Base-by-base conservation (phyloP, 352 stramenopile genomes). In the Pythium sukuiense region DNA sequence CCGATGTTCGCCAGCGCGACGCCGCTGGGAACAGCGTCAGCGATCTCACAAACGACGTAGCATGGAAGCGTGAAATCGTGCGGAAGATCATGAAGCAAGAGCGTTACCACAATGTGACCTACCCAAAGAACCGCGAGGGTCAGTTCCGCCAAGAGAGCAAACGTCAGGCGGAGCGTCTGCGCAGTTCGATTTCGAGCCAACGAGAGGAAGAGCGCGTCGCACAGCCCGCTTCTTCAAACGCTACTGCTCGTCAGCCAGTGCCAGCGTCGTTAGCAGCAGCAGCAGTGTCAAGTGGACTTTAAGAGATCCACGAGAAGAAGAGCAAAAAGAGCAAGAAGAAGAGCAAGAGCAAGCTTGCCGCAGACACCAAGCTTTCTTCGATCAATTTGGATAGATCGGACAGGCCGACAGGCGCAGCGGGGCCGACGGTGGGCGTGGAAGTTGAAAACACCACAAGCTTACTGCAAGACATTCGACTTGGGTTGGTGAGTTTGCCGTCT, bases 271-370 rank as follows among this genome's bases (percentile, higher is more conserved):
- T 30, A 59, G 30, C 53, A 59, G n/a, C 53, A 30, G 53, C 53
- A 12, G 7, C 29, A 12, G 53, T 12, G 16, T 14, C 53, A 32
- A 35, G 33, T 61, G 55, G 11, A 30, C 1, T 13, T 9, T 33
- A 14, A 26, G 18, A 6, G 18, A 61, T 18, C 9, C n/a, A 16
- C 20, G 35, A 20, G 55, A 61, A 61, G 33, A 61, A 61, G 33
- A 50, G 27, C n/a, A 61, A 61, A 18, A 50, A 61, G 33, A 50
- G 35, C n/a, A 61, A 61, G 18, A 61, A 52, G 55, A 61, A 61
- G 32, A 50, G 27, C 26, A 59, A 48, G 5, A 27, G n/a, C 16
- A 59, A 43, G 16, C 50, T 35, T 7, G 14, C 13, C 7, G 29
- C 20, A 27, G 30, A 27, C 29, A 16, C 30, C 20, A 39, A 24